phyloP scores from a whole-genome alignment of 1,284 basidiomycete species.

The Leccinum fuscescens region DNA sequence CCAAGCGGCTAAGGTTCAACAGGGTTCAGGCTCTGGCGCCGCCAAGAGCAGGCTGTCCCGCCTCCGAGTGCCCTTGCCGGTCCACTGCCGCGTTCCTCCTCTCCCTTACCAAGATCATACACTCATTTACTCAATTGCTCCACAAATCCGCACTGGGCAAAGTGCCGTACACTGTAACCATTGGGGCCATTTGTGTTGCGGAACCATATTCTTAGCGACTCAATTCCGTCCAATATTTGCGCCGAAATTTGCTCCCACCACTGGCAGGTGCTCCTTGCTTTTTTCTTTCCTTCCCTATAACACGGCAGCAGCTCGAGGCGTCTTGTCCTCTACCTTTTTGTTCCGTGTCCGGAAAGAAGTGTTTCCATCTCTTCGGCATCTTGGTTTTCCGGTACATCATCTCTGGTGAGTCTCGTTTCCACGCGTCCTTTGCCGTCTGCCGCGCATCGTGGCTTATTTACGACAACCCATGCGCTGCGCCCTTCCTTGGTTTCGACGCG shows the following conservation, averaged over 20 bases:
- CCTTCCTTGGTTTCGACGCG: conserved; percentile 26
- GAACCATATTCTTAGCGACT: conserved; percentile 39
- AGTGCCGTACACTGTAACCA: conserved; percentile 31
- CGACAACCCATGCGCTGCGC: conserved; percentile 23
- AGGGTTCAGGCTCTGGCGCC: too few relatives aligned
- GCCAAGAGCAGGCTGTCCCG: conserved; percentile 21
- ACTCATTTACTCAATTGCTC: conserved; percentile 28
- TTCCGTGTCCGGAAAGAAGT: conserved; percentile 18
- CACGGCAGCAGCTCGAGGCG: conserved; percentile 15
- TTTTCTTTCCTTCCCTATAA: conserved; percentile 25
- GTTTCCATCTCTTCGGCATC: conserved; percentile 16
- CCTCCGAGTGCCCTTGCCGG: conserved; percentile 19
- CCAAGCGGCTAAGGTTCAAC: too few relatives aligned
- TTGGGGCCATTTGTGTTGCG: conserved; percentile 34
- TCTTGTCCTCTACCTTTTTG: conserved; percentile 13
- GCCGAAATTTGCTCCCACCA: conserved; percentile 34
- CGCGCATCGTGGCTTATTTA: conserved; percentile 34
- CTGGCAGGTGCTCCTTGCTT: conserved; percentile 19
- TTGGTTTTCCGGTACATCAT: conserved; percentile 34
- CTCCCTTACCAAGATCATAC: conserved; percentile 26
- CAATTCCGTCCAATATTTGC: conserved; percentile 37
- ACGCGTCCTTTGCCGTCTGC: conserved; percentile 40
- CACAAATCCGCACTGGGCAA: conserved; percentile 22
- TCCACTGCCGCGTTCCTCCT: conserved; percentile 1
- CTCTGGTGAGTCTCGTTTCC: conserved; percentile 33